Percentiles rank a stretch among this genome's conserved stretches.
These are phyloP conservation scores for Stemphylium beticola DNA, from an alignment of 2,329 filamentous ascomycete genomes.

Conservation along the genomic window DNA sequence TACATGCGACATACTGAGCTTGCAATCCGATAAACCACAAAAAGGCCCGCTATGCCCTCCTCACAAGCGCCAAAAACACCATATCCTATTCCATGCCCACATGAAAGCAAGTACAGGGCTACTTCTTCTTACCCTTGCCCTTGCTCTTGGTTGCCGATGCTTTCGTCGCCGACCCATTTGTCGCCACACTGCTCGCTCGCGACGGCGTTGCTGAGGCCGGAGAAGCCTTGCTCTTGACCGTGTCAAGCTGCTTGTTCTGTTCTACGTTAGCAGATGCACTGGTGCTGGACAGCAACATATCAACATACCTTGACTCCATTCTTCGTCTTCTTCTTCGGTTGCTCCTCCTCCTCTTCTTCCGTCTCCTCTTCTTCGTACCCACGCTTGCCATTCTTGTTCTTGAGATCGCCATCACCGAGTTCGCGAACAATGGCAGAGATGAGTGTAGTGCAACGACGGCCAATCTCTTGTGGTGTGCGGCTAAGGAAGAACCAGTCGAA, in stretches of 20 bases:
- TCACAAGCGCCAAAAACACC: slow-evolving; percentile 6
- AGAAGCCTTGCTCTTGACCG: slow-evolving; percentile 78
- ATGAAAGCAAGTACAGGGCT: background rate
- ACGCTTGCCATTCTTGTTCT: slow-evolving; percentile 71
- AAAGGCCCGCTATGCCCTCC: background rate
- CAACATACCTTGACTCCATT: slow-evolving; percentile 80
- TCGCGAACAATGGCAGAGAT: slow-evolving; percentile 94
- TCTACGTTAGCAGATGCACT: slow-evolving; percentile 17
- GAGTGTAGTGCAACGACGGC: slow-evolving; percentile 89
- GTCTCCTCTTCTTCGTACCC: slow-evolving; percentile 87
- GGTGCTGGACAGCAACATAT: background rate
- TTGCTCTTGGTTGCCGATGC: slow-evolving; percentile 60
- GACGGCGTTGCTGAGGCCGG: slow-evolving; percentile 78
- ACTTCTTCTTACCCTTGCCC: slow-evolving; percentile 59
- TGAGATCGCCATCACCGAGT: slow-evolving; percentile 71
- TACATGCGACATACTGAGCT: slow-evolving; percentile 1
- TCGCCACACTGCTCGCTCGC: slow-evolving; percentile 85
- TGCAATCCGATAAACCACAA: background rate
- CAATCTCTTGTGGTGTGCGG: slow-evolving; percentile 89
- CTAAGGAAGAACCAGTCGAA: slow-evolving; percentile 99
- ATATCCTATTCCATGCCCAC: background rate
- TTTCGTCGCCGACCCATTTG: slow-evolving; percentile 65
- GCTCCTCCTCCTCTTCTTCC: slow-evolving; percentile 74
- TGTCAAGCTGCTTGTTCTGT: slow-evolving; percentile 93
- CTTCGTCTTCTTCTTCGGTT: slow-evolving; percentile 95